Evolutionary conservation across 768 basidiomycete species (phyloP), one percentile per base, ranked within the genome.

Genomic region (Trametopsis cervina): DNA sequence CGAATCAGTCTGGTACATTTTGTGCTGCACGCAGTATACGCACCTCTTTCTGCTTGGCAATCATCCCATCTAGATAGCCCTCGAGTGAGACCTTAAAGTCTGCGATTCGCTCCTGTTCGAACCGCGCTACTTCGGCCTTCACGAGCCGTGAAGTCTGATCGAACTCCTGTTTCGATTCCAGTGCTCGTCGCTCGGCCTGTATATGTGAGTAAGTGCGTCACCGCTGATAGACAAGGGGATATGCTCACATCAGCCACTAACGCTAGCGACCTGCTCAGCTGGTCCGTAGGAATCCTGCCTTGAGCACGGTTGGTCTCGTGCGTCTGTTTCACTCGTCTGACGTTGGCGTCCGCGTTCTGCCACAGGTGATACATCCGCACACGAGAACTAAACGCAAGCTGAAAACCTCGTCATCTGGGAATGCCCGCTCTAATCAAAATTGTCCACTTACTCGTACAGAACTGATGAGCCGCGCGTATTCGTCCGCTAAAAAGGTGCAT

Each of bases 71-170:
- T 46, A 97, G 68, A 64, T 91, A 93, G 3, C 75, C 74, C 63
- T 90, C 86, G 54, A 99, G 63, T 2, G 85, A 75, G 38, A 77
- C 72, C 66, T 93, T 94, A 66, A 98, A 96, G 62, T 98, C 95
- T 41, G 90, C 87, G 21, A 98, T 77, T 37, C 94, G 79, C 66
- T 96, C 95, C 60, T 82, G 79, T 67, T 99, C 95, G 60, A 98
- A 97, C 37, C 95, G 73, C 4, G 80, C 81, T 54, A 93, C 80
- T 67, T 99, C 96, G 3, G 78, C 69, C 66, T 98, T 98, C 56
- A 92, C 83, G 17, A 96, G 69, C 54, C 85, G 85, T 17, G 91
- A 89, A 11, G 85, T 84, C 18, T 86, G 78, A 38, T 97, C 94
- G 60, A 87, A 99, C 54, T 96, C 95, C 43, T 80, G 79, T 60